Base-by-base conservation (phyloP, 2,329 filamentous ascomycete species). In the Penicillium sp. region DNA sequence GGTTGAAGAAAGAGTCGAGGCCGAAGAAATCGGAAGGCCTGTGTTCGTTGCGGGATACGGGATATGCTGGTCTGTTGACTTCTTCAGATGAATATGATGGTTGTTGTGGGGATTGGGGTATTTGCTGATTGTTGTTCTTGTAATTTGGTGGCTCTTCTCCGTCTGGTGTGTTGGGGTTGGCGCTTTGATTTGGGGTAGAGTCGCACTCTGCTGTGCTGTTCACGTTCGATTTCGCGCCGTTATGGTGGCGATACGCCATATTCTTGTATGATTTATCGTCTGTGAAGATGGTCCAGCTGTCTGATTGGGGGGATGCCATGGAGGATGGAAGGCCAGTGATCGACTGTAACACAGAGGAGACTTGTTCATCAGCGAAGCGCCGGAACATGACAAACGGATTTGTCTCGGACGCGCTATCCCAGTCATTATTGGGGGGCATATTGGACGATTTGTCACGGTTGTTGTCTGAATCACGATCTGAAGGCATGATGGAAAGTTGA, bases 381-480 rank as follows among this genome's bases (percentile, higher is more conserved):
- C 84, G 84, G 72, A 86, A 85, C 27, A 79, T 75, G 53, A 84
- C 78, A 69, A 86, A 85, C 1, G 83, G 82, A 56, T 85, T 85
- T 27, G 41, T 61, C 56, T 76, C 70, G 55, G 75, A 68, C 51
- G 76, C 70, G 55, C 75, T 68, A 50, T 76, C 69, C 62, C 63
- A 64, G 54, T 58, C 54, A 29, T 60, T 58, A 15, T 58, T 47
- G 6, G 53, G 59, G 53, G 55, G 55, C 53, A 45, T 63, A 49
- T 54, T 49, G 56, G 54, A 44, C 1, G 18, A 1, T 27, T 64
- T 58, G 41, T 51, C 50, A 22, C 59, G 58, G n/a, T 62, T 58
- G 42, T 70, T 63, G 20, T 35, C n/a, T 37, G 46, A 18, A 18
- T 49, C 31, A 12, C 46, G 46, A 20, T 49, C 12, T 66, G 61